A percentile compares a stretch with the other conserved stretches of the same genome.
Conservation (phyloP, 352 stramenopile species). For the Pythium aphanidermatum region DNA sequence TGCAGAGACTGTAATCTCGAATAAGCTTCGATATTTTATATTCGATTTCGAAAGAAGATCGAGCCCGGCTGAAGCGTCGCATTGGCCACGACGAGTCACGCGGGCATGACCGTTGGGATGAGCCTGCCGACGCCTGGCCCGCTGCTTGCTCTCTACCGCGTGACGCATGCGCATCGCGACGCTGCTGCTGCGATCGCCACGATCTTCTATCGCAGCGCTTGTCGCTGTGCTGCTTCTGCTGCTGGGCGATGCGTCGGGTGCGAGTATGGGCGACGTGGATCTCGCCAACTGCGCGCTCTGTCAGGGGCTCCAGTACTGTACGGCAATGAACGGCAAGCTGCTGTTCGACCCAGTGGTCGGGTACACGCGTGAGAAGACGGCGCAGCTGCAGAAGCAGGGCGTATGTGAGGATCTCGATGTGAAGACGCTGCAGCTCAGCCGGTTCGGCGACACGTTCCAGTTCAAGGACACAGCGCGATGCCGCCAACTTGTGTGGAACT, state of each 20-base stretch:
- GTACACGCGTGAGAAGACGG: conserved; percentile 57
- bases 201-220: neutral
- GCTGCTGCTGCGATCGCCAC: conserved; percentile 6
- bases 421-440: conserved; percentile 44
- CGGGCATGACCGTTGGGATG: too few relatives aligned
- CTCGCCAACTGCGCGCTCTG: conserved; percentile 40
- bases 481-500: conserved; percentile 63
- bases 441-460: conserved; percentile 52
- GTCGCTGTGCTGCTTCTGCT: conserved; percentile 5
- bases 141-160: too few relatives aligned
- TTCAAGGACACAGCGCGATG: conserved; percentile 63
- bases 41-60: too few relatives aligned
- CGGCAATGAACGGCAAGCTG: conserved; percentile 58
- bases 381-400: conserved; percentile 62
- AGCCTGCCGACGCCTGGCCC: too few relatives aligned
- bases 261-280: conserved; percentile 31
- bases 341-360: conserved; percentile 56
- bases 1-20: conserved; percentile 7
- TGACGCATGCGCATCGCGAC: too few relatives aligned
- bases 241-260: neutral
- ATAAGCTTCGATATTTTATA: too few relatives aligned
- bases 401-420: conserved; percentile 68
- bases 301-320: conserved; percentile 51
- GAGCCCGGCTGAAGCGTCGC: too few relatives aligned
- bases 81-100: too few relatives aligned